A percentile compares a stretch with the other conserved stretches of the same genome.
Conservation (phyloP, 164 flowering plant species). For the Euptelea pleiosperma region DNA sequence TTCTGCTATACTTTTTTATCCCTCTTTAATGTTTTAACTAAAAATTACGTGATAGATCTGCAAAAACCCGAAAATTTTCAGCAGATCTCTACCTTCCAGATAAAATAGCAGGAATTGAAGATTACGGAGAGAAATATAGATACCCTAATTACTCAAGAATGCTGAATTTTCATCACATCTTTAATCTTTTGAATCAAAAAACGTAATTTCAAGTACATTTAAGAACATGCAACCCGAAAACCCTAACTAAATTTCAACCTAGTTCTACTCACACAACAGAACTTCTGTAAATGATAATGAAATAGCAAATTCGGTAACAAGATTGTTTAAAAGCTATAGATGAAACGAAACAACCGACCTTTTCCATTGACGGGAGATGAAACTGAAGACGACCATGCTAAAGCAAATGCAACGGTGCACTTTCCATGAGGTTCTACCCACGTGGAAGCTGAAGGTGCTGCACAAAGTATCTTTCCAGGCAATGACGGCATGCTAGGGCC, state of each 20-base stretch:
- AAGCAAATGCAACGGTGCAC: constrained; percentile 78
- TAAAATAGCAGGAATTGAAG: too few relatives aligned
- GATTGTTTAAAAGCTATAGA: neutral
- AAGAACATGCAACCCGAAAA: neutral
- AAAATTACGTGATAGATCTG: too few relatives aligned
- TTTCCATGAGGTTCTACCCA: constrained; percentile 97
- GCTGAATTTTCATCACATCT: too few relatives aligned
- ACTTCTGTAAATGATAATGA: neutral
- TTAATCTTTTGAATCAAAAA: neutral
- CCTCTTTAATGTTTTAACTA: too few relatives aligned
- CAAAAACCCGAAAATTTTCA: too few relatives aligned
- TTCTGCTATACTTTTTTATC: too few relatives aligned
- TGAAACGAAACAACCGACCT: constrained; percentile 22
- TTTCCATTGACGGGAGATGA: constrained; percentile 32
- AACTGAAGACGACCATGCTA: constrained; percentile 87
- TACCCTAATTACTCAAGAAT: too few relatives aligned
- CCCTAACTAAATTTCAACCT: neutral
- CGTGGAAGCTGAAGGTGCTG: constrained; percentile 87
- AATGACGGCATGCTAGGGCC: constrained; percentile 75
- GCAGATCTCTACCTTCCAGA: too few relatives aligned
- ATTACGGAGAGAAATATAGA: too few relatives aligned
- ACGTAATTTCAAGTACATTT: neutral
- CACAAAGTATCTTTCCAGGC: constrained; percentile 76
- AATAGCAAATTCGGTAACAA: too few relatives aligned
- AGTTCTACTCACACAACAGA: neutral